Percentiles rank a stretch among this genome's conserved stretches.
Evolutionary conservation across 257 asterid species (phyloP).

Genomic region (Salvia rosmarinus): DNA sequence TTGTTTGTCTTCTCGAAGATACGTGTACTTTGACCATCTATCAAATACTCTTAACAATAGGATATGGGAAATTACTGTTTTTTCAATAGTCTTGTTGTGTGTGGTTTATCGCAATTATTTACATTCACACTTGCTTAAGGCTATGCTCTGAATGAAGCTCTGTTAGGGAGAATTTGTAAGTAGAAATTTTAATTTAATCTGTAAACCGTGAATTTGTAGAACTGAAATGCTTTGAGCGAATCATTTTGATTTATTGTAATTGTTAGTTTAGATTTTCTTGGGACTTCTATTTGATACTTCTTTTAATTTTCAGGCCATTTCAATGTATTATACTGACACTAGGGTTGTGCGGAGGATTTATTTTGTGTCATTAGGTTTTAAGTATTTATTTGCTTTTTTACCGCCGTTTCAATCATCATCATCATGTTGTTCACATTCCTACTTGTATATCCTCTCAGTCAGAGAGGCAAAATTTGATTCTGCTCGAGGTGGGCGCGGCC

Average conservation of each 20-base stretch:
- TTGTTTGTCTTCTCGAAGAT: neutral
- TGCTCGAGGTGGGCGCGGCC: constrained; percentile 59
- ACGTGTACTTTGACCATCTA: neutral
- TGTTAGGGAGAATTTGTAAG: neutral
- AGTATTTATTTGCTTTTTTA: neutral
- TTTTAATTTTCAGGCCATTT: neutral
- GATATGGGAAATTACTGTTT: neutral
- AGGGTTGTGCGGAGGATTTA: too few species aligned
- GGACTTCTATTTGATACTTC: neutral
- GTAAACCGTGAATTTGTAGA: neutral
- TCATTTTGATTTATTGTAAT: neutral
- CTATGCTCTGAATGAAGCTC: too few species aligned
- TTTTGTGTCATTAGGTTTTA: too few species aligned
- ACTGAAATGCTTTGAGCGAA: neutral
- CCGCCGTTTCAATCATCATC: neutral
- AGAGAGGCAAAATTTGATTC: constrained; percentile 65
- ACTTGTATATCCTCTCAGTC: constrained; percentile 39
- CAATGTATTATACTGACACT: neutral
- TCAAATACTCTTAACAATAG: neutral
- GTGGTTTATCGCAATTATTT: neutral
- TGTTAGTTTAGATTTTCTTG: neutral
- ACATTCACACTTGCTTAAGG: too few species aligned
- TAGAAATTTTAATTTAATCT: neutral
- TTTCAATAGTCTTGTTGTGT: neutral
- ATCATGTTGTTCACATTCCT: neutral